A percentile compares a stretch with the other conserved stretches of the same genome.
phyloP scores from a whole-genome alignment of 2,329 filamentous ascomycete genomes.

The Neonectria neomacrospora region DNA sequence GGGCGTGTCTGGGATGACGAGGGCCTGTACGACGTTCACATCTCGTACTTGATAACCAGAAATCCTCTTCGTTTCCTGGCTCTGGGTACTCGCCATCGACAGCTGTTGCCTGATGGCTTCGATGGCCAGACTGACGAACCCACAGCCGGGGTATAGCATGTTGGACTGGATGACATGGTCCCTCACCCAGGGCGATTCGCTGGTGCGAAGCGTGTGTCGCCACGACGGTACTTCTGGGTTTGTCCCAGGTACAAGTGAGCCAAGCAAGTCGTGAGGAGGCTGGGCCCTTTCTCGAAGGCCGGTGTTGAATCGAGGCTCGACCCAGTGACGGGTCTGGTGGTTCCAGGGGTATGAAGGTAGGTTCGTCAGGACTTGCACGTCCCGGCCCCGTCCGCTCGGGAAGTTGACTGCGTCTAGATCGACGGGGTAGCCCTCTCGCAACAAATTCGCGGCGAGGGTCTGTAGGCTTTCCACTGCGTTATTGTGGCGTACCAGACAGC shows the following conservation, averaged over 20 bases:
- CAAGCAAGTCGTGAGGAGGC: slow-evolving; percentile 4
- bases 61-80: too few species aligned
- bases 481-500: neutral
- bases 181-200: slow-evolving; percentile 5
- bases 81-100: too few species aligned
- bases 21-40: neutral
- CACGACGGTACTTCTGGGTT: too few species aligned
- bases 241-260: neutral
- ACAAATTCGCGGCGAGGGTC: neutral
- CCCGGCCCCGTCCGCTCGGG: neutral
- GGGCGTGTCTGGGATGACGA: neutral
- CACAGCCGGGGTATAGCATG: neutral
- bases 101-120: too few species aligned
- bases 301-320: neutral
- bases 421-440: neutral
- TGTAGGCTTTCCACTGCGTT: neutral
- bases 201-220: too few species aligned
- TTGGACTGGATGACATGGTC: slow-evolving; percentile 5
- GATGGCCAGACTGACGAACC: neutral
- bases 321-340: neutral
- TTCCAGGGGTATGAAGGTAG: slow-evolving; percentile 11
- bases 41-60: slow-evolving; percentile 3
- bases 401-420: slow-evolving; percentile 1
- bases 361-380: neutral
- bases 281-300: neutral